Evolutionary conservation across 2,329 filamentous ascomycete genomes (phyloP).

Genomic region (Cadophora gregata): DNA sequence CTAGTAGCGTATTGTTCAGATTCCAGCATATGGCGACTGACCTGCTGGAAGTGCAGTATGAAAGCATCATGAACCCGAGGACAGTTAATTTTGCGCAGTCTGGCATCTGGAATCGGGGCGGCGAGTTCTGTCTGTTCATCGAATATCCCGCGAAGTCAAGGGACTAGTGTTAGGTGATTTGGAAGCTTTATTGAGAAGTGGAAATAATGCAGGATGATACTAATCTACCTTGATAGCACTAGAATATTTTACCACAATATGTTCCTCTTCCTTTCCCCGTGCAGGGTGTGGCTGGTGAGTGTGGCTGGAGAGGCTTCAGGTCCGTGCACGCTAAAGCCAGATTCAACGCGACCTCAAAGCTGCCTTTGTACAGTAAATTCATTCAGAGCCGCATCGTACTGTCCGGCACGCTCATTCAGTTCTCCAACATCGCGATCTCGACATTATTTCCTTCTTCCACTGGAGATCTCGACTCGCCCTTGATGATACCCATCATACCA

Average conservation of each 20-base stretch:
- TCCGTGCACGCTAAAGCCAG: conserved; percentile 4
- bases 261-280: background rate
- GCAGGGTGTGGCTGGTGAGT: background rate
- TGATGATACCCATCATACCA: conserved; percentile 19
- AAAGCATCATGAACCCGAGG: conserved; percentile 97
- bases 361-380: conserved; percentile 4
- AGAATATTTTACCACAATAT: too few relatives aligned
- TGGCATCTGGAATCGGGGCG: conserved; percentile 76
- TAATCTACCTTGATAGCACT: too few relatives aligned
- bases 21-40: conserved; percentile 83
- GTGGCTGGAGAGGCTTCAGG: background rate
- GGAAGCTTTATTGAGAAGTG: too few relatives aligned
- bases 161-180: too few relatives aligned
- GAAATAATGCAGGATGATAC: too few relatives aligned
- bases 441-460: background rate
- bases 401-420: conserved; percentile 9
- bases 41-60: conserved; percentile 94
- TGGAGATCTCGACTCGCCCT: background rate
- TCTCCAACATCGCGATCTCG: background rate
- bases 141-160: too few relatives aligned
- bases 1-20: conserved; percentile 83
- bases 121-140: conserved; percentile 95
- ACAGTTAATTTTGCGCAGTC: conserved; percentile 86
- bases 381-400: conserved; percentile 9
- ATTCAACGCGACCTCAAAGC: background rate